Base-by-base conservation (phyloP, 805 yeast genomes). In the Candida morakotiae region DNA sequence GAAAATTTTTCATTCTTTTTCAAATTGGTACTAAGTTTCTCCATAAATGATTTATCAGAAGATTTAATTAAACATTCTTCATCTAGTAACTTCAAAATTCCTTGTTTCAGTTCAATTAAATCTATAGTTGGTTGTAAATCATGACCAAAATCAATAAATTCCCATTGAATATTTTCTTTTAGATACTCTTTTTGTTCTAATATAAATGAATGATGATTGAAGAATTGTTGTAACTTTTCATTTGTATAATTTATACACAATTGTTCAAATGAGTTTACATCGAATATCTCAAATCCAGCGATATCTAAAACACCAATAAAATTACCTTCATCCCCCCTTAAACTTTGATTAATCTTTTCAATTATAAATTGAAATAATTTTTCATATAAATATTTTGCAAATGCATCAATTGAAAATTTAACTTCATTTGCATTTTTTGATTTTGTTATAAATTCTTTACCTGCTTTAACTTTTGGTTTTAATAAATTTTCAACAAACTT, bases 21-120 rank as follows among this genome's bases (percentile, higher is more conserved):
- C 77, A 94, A 83, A 37, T 79, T 74, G 10, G 71, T 63, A 25
- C 79, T 75, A 37, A 93, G 65, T 54, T 88, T 89, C 25, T 87
- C 88, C 49, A 87, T 79, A 51, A 89, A 93, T 0, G 95, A 73
- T 32, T 69, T 63, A 55, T 93, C 98, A 0, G 86, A 75, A 0
- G 96, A 85, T 48, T 83, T 86, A 58, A 93, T 83, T 19, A 93
- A 84, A 45, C 97, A 91, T 55, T 93, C 98, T 59, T 93, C 99
- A 55, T 93, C 95, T 33, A 93, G 68, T 17, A 89, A 72, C 9
- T 95, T 83, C 39, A 93, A 77, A 11, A 93, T 73, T 35, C 97
- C 96, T 43, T 73, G 68, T 52, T 49, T 63, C 56, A 81, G 75
- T 61, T 93, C 98, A 37, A 93, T 89, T 39, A 93, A 67, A 49